These are phyloP conservation scores for Meyerozyma carpophila DNA, from an alignment of 1,139 yeast genomes.

Conservation along the genomic window DNA sequence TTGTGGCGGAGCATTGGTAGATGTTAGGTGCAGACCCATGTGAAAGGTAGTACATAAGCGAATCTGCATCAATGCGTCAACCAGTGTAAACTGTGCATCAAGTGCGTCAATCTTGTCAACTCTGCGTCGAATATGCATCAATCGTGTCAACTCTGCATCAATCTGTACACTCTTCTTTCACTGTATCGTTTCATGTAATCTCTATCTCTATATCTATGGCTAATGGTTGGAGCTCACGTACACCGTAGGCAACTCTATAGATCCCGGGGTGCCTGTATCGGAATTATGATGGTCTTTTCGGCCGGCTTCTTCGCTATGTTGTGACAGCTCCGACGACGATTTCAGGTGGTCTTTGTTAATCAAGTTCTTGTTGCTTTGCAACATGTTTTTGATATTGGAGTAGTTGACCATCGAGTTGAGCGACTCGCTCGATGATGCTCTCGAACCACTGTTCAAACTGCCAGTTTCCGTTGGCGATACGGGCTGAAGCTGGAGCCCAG, in stretches of 20 bases:
- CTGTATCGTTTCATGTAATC: neutral
- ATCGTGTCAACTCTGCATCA: too few species aligned
- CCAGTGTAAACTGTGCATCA: too few species aligned
- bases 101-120: too few species aligned
- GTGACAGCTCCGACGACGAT: neutral
- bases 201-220: neutral
- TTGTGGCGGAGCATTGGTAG: too few species aligned
- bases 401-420: conserved; percentile 8
- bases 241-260: conserved; percentile 9
- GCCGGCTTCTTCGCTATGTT: conserved; percentile 1
- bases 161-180: too few species aligned
- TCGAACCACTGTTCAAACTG: conserved; percentile 4
- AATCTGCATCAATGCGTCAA: too few species aligned
- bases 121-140: too few species aligned
- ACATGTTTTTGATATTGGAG: conserved; percentile 8
- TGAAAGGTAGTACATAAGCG: too few species aligned
- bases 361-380: conserved; percentile 7
- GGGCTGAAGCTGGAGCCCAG: conserved; percentile 6
- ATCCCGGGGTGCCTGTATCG: neutral
- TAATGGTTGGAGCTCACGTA: conserved; percentile 12
- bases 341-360: conserved; percentile 2
- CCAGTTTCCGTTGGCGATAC: conserved; percentile 7
- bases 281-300: conserved; percentile 3
- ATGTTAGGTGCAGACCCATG: too few species aligned
- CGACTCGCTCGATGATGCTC: conserved; percentile 11